Conservation (phyloP, 2,329 filamentous ascomycete species). For the Epicoccum sorghinum region DNA sequence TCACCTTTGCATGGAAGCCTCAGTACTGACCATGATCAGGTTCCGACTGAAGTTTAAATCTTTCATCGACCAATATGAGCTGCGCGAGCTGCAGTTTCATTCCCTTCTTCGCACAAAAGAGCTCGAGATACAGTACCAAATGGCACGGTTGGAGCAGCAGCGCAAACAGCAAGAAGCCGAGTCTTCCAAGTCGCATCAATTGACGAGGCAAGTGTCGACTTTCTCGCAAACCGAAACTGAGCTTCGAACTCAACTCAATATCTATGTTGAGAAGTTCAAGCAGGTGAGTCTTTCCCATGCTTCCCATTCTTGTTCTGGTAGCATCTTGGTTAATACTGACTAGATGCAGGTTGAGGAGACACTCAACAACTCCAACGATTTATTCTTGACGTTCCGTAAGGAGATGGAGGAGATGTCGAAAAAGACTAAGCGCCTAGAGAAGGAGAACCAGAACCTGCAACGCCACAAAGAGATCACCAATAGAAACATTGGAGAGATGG, state of each 20-base stretch:
- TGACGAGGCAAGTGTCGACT: constrained; percentile 90
- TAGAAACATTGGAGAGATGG: constrained; percentile 96
- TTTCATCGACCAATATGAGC: constrained; percentile 94
- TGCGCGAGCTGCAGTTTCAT: constrained; percentile 93
- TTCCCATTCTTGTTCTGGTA: constrained; percentile 31
- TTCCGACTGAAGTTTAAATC: constrained; percentile 85
- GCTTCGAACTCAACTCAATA: constrained; percentile 91
- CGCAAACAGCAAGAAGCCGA: constrained; percentile 87
- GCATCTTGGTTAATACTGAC: constrained; percentile 55
- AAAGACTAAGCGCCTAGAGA: constrained; percentile 95
- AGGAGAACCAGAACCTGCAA: constrained; percentile 90
- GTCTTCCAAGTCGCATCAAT: constrained; percentile 76
- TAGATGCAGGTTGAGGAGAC: constrained; percentile 91
- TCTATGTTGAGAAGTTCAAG: constrained; percentile 99
- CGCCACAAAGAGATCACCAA: constrained; percentile 93
- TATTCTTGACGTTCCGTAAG: constrained; percentile 95
- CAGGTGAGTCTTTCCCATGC: constrained; percentile 69
- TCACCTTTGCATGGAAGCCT: not conserved
- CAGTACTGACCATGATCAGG: constrained; percentile 40
- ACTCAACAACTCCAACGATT: constrained; percentile 95
- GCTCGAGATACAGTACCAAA: constrained; percentile 90
- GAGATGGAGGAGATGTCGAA: constrained; percentile 99
- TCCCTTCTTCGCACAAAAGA: constrained; percentile 92
- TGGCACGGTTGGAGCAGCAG: constrained; percentile 86
- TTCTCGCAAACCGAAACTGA: constrained; percentile 97